Conservation (phyloP, 2,329 filamentous ascomycete genomes). For the Ascochyta pisi region DNA sequence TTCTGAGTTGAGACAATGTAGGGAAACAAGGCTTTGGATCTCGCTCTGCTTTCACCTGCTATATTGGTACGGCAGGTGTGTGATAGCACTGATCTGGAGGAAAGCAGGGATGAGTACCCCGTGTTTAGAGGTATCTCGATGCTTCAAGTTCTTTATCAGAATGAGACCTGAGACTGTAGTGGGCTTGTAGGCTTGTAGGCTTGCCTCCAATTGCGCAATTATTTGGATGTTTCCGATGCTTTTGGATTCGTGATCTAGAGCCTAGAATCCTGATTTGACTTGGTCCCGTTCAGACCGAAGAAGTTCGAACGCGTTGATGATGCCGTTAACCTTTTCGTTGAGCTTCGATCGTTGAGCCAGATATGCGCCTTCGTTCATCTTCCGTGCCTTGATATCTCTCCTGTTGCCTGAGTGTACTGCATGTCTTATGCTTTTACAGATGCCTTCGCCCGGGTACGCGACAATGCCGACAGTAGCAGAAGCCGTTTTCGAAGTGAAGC, state of each 20-base stretch:
- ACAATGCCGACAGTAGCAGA: conserved; percentile 15
- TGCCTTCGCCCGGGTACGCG: conserved; percentile 26
- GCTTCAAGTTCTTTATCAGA: neutral
- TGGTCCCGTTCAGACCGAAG: neutral
- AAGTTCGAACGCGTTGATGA: conserved; percentile 8
- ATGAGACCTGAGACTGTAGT: too few relatives aligned
- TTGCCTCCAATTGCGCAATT: too few relatives aligned
- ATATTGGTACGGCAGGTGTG: neutral
- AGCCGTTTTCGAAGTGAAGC: conserved; percentile 5
- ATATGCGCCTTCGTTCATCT: conserved; percentile 6
- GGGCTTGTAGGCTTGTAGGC: too few relatives aligned
- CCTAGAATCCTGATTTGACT: neutral
- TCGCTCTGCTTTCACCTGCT: too few relatives aligned
- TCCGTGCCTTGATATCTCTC: conserved; percentile 11
- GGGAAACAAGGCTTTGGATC: neutral
- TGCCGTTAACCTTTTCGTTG: neutral
- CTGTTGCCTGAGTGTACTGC: neutral
- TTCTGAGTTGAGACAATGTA: neutral
- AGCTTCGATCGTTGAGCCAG: neutral
- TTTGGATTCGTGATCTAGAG: neutral
- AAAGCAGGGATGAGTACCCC: neutral
- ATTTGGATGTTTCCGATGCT: too few relatives aligned
- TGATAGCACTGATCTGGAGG: neutral
- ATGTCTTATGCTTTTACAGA: conserved; percentile 20
- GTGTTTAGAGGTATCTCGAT: neutral